Evolutionary conservation across 805 yeast species (phyloP), one percentile per base, ranked within the genome.

Genomic region (Lipomyces starkeyi): DNA sequence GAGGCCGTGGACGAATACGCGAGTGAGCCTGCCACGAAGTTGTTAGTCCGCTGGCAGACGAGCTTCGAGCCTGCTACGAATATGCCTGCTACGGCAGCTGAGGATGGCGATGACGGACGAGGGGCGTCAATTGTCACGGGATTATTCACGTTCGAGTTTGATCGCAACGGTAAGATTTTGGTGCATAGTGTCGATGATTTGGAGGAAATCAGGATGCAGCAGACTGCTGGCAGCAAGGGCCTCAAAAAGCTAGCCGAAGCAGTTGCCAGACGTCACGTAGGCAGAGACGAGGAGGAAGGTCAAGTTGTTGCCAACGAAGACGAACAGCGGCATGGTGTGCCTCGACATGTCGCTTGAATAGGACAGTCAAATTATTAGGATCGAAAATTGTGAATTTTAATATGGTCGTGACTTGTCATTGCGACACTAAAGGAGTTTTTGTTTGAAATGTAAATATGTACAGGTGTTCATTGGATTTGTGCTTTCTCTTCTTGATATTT

Each of bases 141-240:
- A 14, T 53, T 68, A 22, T 69, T 69, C 37, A 69, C 72, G 14
- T 69, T 69, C 34, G 68, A 68, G 47, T 69, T 69, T 47, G 72
- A 69, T 61, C 27, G 57, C 3, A 27, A 27, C 25, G 72, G 72
- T 7, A 62, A 66, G 55, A 67, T 69, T 13, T 52, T 67, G 17
- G 68, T 63, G 34, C 72, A 69, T 55, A 62, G 70, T 37, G 63
- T 69, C 25, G 72, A 69, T 52, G 72, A 69, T 49, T 40, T 69
- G 11, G 65, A 69, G 57, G 72, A 69, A 54, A 32, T 69, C 14
- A 55, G 69, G 29, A 29, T 53, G 35, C 65, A 63, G 27, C 35
- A 61, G 11, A 35, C 37, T n/a, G 61, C 58, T 9, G 63, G 56
- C 9, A 54, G 49, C 11, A 34, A 34, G 9, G 35, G 68, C 20